Percentiles rank a stretch among this genome's conserved stretches.
These are phyloP conservation scores for Plantago major DNA, from an alignment of 257 asterid species.

Conservation along the genomic window DNA sequence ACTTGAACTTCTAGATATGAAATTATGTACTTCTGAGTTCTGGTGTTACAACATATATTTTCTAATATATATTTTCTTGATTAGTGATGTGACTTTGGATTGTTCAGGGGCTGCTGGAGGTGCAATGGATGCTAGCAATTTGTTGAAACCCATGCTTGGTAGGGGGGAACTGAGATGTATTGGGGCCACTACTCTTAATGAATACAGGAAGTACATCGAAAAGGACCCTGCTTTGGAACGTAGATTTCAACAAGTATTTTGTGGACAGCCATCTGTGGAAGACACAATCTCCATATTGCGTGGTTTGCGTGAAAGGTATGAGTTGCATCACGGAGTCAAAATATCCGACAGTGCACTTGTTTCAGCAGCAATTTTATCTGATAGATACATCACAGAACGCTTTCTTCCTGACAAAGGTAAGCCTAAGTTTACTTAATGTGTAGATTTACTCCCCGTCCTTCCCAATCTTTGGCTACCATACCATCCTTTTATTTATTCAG, in stretches of 20 bases:
- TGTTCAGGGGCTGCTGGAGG: conserved; percentile 77
- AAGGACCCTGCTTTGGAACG: conserved; percentile 96
- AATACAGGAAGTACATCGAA: conserved; percentile 85
- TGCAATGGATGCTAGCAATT: conserved; percentile 90
- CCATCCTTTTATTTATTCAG: not conserved
- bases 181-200: conserved; percentile 89
- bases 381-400: conserved; percentile 84
- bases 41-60: no score
- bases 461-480: not conserved
- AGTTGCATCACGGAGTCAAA: conserved; percentile 88
- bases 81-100: not conserved
- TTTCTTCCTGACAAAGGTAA: conserved; percentile 94
- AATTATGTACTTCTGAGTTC: no score
- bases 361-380: conserved; percentile 81
- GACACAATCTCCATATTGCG: conserved; percentile 88
- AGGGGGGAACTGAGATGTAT: conserved; percentile 93
- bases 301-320: conserved; percentile 92
- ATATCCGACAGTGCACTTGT: conserved; percentile 92
- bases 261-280: conserved; percentile 91
- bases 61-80: no score
- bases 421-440: not conserved
- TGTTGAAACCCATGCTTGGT: conserved; percentile 93
- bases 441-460: not conserved
- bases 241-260: conserved; percentile 89
- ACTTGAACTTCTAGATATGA: no score